Percentiles rank a stretch among this genome's conserved stretches.
phyloP scores from a whole-genome alignment of 345 rosid genomes.

The Corchorus olitorius region DNA sequence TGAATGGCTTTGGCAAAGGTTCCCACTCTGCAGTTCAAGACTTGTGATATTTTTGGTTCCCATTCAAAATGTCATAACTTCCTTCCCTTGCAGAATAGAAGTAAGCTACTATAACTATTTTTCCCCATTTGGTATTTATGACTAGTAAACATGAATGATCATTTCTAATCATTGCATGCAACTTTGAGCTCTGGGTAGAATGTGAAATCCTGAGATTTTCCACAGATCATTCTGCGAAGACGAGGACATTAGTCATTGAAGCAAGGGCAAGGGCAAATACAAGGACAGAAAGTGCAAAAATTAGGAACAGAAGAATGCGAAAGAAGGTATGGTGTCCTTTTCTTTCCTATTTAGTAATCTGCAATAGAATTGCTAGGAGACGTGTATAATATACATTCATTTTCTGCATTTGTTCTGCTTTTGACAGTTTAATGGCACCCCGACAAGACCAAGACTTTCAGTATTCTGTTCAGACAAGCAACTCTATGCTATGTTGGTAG shows the following conservation, averaged over 20 bases:
- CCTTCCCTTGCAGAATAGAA: conserved; percentile 19
- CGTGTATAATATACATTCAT: background rate
- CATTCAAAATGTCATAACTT: conserved; percentile 18
- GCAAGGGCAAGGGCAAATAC: conserved; percentile 60
- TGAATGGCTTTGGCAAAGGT: conserved; percentile 28
- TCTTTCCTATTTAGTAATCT: background rate
- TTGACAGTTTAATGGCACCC: conserved; percentile 66
- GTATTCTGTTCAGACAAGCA: conserved; percentile 93
- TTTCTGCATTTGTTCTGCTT: background rate
- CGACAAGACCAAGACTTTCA: conserved; percentile 72
- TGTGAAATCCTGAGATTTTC: conserved; percentile 3
- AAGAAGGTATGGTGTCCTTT: conserved; percentile 72
- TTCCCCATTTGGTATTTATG: background rate
- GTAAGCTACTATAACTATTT: conserved; percentile 27
- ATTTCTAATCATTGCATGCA: background rate
- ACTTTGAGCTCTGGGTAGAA: conserved; percentile 2
- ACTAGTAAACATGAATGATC: background rate
- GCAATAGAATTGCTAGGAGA: background rate
- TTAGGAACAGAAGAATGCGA: conserved; percentile 56
- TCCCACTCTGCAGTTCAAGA: conserved; percentile 34
- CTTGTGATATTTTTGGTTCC: conserved; percentile 33
- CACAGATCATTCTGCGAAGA: conserved; percentile 31
- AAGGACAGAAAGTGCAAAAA: conserved; percentile 68
- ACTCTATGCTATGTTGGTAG: conserved; percentile 84
- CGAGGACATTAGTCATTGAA: conserved; percentile 34